Conservation (phyloP, 805 yeast species). For the Peterozyma toletana region DNA sequence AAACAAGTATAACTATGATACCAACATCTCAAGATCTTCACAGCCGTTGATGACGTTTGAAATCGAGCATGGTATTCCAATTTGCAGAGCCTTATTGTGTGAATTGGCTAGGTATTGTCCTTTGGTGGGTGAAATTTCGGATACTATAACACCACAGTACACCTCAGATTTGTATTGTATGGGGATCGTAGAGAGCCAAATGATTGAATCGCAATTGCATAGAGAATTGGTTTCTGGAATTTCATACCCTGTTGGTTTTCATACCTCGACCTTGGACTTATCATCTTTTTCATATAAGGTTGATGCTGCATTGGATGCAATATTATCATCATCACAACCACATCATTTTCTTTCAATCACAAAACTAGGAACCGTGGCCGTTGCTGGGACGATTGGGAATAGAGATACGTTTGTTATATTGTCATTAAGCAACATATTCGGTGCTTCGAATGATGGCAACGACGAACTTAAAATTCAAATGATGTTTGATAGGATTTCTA, state of each 20-base stretch:
- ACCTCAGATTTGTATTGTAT: slow-evolving; percentile 38
- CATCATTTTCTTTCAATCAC: slow-evolving; percentile 43
- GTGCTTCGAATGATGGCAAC: slow-evolving; percentile 13
- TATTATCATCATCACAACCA: slow-evolving; percentile 32
- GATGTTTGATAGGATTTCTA: slow-evolving; percentile 6
- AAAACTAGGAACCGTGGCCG: slow-evolving; percentile 40
- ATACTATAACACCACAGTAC: slow-evolving; percentile 44
- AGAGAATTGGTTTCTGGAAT: slow-evolving; percentile 44
- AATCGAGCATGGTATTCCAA: slow-evolving; percentile 31
- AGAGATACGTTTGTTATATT: slow-evolving; percentile 39
- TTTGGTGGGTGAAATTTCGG: slow-evolving; percentile 35
- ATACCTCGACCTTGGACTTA: slow-evolving; percentile 10
- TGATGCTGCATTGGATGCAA: slow-evolving; percentile 34
- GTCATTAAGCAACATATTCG: slow-evolving; percentile 14
- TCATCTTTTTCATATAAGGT: slow-evolving; percentile 15
- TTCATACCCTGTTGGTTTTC: slow-evolving; percentile 43
- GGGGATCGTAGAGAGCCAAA: slow-evolving; percentile 34
- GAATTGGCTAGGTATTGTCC: slow-evolving; percentile 36
- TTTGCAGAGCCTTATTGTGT: slow-evolving; percentile 28
- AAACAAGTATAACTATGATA: slow-evolving; percentile 17
- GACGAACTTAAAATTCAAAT: neutral
- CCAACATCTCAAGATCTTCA: slow-evolving; percentile 8
- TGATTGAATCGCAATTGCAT: slow-evolving; percentile 41
- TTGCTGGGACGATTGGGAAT: slow-evolving; percentile 43
- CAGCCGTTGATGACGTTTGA: slow-evolving; percentile 20